Conservation (phyloP, 139 green algal genomes). For the Protoeuglena noctilucae region DNA sequence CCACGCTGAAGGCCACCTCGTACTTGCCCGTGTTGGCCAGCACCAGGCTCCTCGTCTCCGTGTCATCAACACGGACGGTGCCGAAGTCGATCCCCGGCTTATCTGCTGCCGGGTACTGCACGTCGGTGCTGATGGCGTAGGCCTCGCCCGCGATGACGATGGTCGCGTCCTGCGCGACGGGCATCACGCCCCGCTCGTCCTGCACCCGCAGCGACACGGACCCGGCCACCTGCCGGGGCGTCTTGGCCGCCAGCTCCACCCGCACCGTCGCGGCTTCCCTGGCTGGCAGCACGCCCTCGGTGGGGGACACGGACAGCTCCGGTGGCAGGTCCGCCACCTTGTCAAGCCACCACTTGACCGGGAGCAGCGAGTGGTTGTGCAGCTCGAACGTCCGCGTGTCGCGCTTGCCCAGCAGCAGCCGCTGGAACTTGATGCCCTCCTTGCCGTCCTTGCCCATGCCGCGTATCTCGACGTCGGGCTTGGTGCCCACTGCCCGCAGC, state of each 20-base stretch:
- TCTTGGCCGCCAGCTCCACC: slow-evolving; percentile 37
- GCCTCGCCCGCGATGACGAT: slow-evolving; percentile 48
- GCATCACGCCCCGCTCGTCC: slow-evolving; percentile 26
- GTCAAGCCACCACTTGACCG: slow-evolving; percentile 47
- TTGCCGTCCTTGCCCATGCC: slow-evolving; percentile 11
- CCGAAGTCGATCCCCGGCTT: slow-evolving; percentile 34
- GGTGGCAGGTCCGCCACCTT: slow-evolving; percentile 26
- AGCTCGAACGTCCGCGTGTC: slow-evolving; percentile 37
- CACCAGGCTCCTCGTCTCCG: slow-evolving; percentile 17
- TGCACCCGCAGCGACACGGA: slow-evolving; percentile 25
- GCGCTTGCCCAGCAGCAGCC: slow-evolving; percentile 38
- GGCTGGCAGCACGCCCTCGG: slow-evolving; percentile 28
- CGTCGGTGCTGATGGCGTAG: slow-evolving; percentile 48
- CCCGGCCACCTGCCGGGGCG: slow-evolving; percentile 33
- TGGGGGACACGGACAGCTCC: slow-evolving; percentile 30
- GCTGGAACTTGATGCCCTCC: slow-evolving; percentile 42
- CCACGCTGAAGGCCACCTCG: slow-evolving; percentile 35
- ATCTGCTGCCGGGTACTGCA: slow-evolving; percentile 41
- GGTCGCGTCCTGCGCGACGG: slow-evolving; percentile 25
- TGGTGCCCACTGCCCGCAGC: slow-evolving; percentile 37
- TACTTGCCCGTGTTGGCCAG: slow-evolving; percentile 63
- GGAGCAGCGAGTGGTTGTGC: slow-evolving; percentile 47
- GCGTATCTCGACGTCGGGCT: slow-evolving; percentile 29
- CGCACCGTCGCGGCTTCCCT: slow-evolving; percentile 22
- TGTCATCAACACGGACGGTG: slow-evolving; percentile 35